Conservation (phyloP, 2,329 filamentous ascomycete species). For the Ophiosphaerella herpotricha region DNA sequence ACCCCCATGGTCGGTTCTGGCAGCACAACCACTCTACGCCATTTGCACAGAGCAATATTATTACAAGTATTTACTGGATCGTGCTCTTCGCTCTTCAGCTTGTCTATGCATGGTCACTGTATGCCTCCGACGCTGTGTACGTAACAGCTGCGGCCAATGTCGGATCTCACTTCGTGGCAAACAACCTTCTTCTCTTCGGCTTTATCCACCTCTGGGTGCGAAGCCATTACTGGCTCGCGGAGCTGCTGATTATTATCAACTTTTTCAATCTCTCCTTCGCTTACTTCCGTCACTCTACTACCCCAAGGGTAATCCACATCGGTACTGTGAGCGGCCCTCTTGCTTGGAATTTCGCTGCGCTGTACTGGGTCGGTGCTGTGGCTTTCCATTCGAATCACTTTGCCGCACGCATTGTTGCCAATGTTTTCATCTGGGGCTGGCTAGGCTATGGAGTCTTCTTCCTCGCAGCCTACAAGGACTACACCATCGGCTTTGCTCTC, state of each 20-base stretch:
- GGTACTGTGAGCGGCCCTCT: slow-evolving; percentile 77
- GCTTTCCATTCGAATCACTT: slow-evolving; percentile 70
- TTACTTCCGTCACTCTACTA: slow-evolving; percentile 78
- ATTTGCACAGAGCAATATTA: slow-evolving; percentile 72
- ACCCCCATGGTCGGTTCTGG: slow-evolving; percentile 68
- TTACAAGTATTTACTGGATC: slow-evolving; percentile 76
- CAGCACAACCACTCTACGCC: slow-evolving; percentile 74
- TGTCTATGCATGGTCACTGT: slow-evolving; percentile 77
- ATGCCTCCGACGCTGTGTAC: slow-evolving; percentile 65
- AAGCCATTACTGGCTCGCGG: slow-evolving; percentile 73
- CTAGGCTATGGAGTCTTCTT: slow-evolving; percentile 78
- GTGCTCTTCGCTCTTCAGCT: slow-evolving; percentile 75
- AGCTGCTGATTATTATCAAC: slow-evolving; percentile 77
- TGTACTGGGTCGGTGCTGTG: slow-evolving; percentile 89
- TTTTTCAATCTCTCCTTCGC: slow-evolving; percentile 78
- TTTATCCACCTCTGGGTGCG: slow-evolving; percentile 85
- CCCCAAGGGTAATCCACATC: slow-evolving; percentile 75
- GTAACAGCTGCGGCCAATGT: slow-evolving; percentile 75
- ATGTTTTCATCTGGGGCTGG: slow-evolving; percentile 86
- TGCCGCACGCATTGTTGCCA: slow-evolving; percentile 78
- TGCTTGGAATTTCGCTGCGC: slow-evolving; percentile 82
- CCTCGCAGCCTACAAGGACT: slow-evolving; percentile 73
- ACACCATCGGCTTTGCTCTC: slow-evolving; percentile 78
- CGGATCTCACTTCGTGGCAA: slow-evolving; percentile 81
- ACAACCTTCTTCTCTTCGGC: slow-evolving; percentile 81